Base-by-base conservation (phyloP, 2,329 filamentous ascomycete species). In the Talaromyces sp. region DNA sequence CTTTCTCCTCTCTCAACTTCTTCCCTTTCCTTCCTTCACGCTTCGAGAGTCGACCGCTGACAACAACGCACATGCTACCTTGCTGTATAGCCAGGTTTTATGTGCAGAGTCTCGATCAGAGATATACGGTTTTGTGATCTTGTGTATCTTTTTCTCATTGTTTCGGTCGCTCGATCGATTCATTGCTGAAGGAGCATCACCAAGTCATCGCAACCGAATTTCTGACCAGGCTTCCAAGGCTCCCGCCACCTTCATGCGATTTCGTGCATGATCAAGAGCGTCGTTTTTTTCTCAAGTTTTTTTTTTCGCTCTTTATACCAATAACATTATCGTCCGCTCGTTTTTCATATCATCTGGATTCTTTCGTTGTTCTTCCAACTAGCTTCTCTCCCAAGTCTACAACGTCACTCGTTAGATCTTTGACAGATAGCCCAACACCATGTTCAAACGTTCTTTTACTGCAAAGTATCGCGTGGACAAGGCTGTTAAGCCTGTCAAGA, bases 361-460 rank as follows among this genome's bases (percentile, higher is more conserved):
- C 64, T 70, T 70, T 67, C 37, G 39, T 48, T 53, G 5, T 33
- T 57, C 7, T 50, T 45, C 43, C 63, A 33, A 21, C 63, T 66
- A 69, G 54, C 55, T 70, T 65, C 54, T 65, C 62, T 73, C 43
- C 17, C 33, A 62, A 67, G 68, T 79, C 78, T 39, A 39, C 33
- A 22, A 17, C 33, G 78, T 77, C 76, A 75, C 74, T 78, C 69
- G 71, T 71, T 69, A 67, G 62, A 72, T 65, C 56, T 60, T 68
- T 60, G 62, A 62, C 56, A n/a, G n/a, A n/a, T 66, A 67, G 65
- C 67, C 66, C 65, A 69, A 79, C 80, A 37, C 73, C 76, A 96
- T 96, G 90, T 96, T 96, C 82, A 95, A 91, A 80, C 90, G 90
- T 74, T 92, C 91, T 71, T 92, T 94, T 79, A 82, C 86, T 75